Evolutionary conservation across 768 basidiomycete species (phyloP).

Genomic region (Tulasnella sp.): DNA sequence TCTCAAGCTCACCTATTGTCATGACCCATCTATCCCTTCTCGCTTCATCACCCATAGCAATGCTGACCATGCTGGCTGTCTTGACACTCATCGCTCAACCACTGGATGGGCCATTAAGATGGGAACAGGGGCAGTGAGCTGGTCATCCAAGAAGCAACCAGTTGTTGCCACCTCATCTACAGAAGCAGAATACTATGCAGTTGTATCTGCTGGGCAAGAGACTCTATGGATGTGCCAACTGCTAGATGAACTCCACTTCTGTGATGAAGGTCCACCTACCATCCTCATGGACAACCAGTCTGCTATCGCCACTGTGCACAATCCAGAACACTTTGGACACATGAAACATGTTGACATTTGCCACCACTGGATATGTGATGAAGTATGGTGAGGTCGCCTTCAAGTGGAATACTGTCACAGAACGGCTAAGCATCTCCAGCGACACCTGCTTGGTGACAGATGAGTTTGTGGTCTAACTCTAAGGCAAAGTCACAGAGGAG

Average conservation of each 20-base stretch:
- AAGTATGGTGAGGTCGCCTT: constrained; percentile 7
- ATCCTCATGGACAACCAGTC: constrained; percentile 22
- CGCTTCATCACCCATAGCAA: constrained; percentile 20
- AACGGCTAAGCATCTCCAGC: too few relatives aligned
- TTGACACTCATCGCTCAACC: constrained; percentile 20
- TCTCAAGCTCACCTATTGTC: constrained; percentile 1
- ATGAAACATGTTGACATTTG: constrained; percentile 26
- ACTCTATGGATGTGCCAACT: constrained; percentile 11
- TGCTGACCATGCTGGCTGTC: constrained; percentile 24
- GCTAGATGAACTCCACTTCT: constrained; percentile 10
- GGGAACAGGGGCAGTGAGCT: constrained; percentile 18
- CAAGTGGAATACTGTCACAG: neutral
- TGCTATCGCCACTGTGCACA: constrained; percentile 18
- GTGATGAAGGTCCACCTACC: neutral
- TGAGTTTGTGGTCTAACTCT: too few relatives aligned
- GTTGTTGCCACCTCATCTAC: constrained; percentile 20
- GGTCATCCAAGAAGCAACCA: constrained; percentile 21
- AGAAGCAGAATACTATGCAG: constrained; percentile 19
- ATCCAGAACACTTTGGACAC: constrained; percentile 21
- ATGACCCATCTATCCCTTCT: neutral
- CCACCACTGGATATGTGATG: constrained; percentile 24
- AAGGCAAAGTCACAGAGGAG: too few relatives aligned
- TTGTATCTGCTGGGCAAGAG: constrained; percentile 3
- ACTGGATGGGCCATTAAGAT: constrained; percentile 24
- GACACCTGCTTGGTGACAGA: too few relatives aligned